Evolutionary conservation across 352 stramenopile species (phyloP), one percentile per base, ranked within the genome.

Genomic region (Phytophthora idaei): DNA sequence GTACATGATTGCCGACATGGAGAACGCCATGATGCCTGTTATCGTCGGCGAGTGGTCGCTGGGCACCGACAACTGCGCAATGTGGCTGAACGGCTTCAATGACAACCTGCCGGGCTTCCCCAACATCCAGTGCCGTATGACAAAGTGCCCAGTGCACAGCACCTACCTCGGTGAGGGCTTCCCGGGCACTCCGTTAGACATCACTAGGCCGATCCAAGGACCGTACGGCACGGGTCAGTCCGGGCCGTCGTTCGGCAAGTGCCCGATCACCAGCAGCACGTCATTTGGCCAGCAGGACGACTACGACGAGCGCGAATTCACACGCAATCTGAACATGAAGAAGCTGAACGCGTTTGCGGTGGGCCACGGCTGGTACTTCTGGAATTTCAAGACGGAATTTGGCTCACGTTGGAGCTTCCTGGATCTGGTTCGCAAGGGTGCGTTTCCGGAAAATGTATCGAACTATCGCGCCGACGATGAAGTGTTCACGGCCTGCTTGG

Each of bases 1-100:
- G 74, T 85, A 90, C 54, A 80, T 74, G 36, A 89, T 98, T 71
- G 72, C 79, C 11, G 71, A 78, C 15, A 98, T 98, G 91, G 95
- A 98, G 71, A 88, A 92, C 51, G 82, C 76, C 34, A 89, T 97
- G 67, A 97, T 98, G 73, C 94, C 94, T 5, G 90, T 98, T 4
- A 92, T 99, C 65, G 94, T 99, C 31, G 96, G 96, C 53, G 96
- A 99, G 76, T 99, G 93, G 93, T 97, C 85, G 52, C 77, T 99
- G 4, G 85, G 72, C 21, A 94, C 85, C 2, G 83, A 94, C 69
- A 92, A 92, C 71, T 94, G 85, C 54, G 82, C 76, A 10, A 92
- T 94, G 85, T 94, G 85, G 85, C 72, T 94, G 39, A 94, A 94
- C 53, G 85, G 85, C 46, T 94, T 92, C 68, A 92, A 64, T 29